Conservation (phyloP, 805 yeast species). For the Metschnikowia santaceciliae region DNA sequence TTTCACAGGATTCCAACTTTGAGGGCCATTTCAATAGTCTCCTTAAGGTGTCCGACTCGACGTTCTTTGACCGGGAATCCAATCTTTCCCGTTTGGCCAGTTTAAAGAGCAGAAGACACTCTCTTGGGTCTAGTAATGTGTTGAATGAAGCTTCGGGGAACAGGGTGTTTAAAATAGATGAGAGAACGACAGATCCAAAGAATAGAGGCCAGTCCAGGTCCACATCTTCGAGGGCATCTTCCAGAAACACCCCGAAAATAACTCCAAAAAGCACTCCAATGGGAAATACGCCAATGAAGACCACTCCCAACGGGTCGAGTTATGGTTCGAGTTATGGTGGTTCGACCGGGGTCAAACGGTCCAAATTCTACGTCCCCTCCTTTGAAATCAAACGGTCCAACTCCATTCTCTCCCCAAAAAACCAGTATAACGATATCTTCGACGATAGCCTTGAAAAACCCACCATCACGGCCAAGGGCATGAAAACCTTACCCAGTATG, state of each 20-base stretch:
- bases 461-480: slow-evolving; percentile 43
- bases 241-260: no score
- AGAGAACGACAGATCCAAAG: no score
- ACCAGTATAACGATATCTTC: slow-evolving; percentile 38
- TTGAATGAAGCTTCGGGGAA: neutral
- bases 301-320: no score
- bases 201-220: no score
- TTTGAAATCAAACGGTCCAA: slow-evolving; percentile 38
- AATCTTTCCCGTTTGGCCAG: slow-evolving; percentile 2
- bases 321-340: no score
- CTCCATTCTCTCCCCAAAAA: slow-evolving; percentile 33
- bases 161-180: neutral
- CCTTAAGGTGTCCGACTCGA: slow-evolving; percentile 12
- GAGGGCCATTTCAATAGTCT: slow-evolving; percentile 40
- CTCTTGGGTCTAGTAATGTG: slow-evolving; percentile 1
- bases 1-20: slow-evolving; percentile 47
- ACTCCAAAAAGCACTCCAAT: no score
- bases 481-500: slow-evolving; percentile 49
- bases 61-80: slow-evolving; percentile 1
- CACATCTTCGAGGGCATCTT: no score
- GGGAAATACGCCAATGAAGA: no score
- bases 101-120: slow-evolving; percentile 2
- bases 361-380: slow-evolving; percentile 40
- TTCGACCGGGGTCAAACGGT: slow-evolving; percentile 8
- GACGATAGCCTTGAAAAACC: slow-evolving; percentile 25